Base-by-base conservation (phyloP, 192 early-diverging fungal species). In the Coemansia brasiliensis region DNA sequence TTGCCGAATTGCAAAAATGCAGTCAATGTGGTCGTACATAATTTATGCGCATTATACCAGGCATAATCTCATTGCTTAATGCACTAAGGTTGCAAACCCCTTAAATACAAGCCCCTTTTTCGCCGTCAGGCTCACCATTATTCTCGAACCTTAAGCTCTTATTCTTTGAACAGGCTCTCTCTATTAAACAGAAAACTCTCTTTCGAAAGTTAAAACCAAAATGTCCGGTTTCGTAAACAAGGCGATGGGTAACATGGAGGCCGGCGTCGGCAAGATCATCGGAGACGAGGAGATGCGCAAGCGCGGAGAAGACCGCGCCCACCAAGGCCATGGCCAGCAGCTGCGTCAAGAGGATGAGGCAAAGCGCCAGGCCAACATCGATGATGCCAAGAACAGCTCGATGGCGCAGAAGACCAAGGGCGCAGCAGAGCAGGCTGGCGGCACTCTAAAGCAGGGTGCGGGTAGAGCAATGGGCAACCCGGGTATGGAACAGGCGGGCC, bases 381-480 rank as follows among this genome's bases (percentile, higher is more conserved):
- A 50, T 35, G 48, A 50, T 9, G 48, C 48, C n/a, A 50, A 50
- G 48, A 50, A 50, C 48, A 50, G 48, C 48, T 26, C 48, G 48
- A 17, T 17, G 25, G 48, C 48, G 25, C 48, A 50, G n/a, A 50
- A 50, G 48, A 13, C 48, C 18, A 50, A 50, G 48, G 48, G 48
- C 15, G 48, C 48, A 0, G 48, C 20, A 2, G 25, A 50, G 48
- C 48, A 50, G 13, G 25, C 25, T 3, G 48, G 48, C 25, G 48
- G 48, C 13, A 27, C 48, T 13, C 0, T 27, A 26, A 50, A 50
- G 24, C 15, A 50, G 26, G 48, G 48, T 7, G 13, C 22, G 25
- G 48, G 48, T 12, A 50, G 22, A 15, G 15, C 29, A 4, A 13
- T 22, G n/a, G 48, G 48, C 24, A 50, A 55, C 20, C 20, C 18